Evolutionary conservation across 2,329 filamentous ascomycete species (phyloP).

Genomic region (Aspergillus sp.): DNA sequence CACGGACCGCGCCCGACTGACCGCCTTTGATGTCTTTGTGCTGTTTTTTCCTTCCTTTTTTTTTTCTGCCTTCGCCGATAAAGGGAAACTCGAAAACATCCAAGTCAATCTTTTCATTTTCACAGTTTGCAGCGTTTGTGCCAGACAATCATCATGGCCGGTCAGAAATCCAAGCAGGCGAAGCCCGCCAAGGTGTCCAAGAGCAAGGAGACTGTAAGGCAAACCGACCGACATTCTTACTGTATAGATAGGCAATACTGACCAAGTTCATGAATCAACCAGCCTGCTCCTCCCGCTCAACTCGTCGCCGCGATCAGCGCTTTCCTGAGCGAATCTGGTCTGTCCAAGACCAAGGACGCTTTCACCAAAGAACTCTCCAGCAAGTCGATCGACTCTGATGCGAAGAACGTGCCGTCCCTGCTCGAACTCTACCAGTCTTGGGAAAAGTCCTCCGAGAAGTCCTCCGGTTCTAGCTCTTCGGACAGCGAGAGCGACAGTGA

Average conservation of each 20-base stretch:
- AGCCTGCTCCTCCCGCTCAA: constrained; percentile 55
- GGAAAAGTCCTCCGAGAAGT: constrained; percentile 21
- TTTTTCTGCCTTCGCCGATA: not conserved
- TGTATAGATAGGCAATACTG: constrained; percentile 6
- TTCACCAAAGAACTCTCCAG: constrained; percentile 62
- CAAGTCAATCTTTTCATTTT: not conserved
- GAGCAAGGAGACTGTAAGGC: constrained; percentile 26
- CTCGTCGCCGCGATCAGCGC: constrained; percentile 66
- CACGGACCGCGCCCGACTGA: not conserved
- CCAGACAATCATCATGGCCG: constrained; percentile 29
- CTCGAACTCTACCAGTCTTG: constrained; percentile 42
- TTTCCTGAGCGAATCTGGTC: constrained; percentile 69
- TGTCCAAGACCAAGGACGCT: constrained; percentile 60
- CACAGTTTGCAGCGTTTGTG: not conserved
- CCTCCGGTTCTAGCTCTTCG: constrained; percentile 20
- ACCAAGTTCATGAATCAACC: constrained; percentile 13
- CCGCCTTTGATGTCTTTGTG: not conserved
- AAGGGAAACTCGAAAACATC: constrained; percentile 4
- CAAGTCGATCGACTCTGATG: constrained; percentile 28
- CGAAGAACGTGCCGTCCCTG: constrained; percentile 39
- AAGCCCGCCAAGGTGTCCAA: constrained; percentile 25
- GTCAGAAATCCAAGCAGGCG: constrained; percentile 25
- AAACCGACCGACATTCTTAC: not conserved
- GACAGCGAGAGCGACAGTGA: constrained; percentile 21
- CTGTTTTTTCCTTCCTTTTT: not conserved